A percentile compares a stretch with the other conserved stretches of the same genome.
Evolutionary conservation across 2,329 filamentous ascomycete genomes (phyloP).

Genomic region (Arthrobotrys iridis): DNA sequence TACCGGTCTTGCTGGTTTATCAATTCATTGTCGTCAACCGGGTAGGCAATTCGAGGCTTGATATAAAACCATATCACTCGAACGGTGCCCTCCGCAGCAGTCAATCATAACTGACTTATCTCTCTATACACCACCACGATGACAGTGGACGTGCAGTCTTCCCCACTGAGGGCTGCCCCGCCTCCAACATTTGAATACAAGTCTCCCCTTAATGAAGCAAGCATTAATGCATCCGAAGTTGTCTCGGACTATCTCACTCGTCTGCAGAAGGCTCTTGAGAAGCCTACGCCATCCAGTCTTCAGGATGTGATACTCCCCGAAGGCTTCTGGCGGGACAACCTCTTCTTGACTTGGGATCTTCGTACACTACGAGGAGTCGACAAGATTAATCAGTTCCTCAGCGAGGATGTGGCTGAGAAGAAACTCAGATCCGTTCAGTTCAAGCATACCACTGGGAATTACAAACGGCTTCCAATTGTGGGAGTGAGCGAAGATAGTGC

Average conservation of each 20-base stretch:
- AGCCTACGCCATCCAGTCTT: conserved; percentile 20
- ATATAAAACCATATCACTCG: neutral
- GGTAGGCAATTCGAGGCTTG: too few species aligned
- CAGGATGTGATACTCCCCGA: conserved; percentile 55
- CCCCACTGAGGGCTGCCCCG: conserved; percentile 21
- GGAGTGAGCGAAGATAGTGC: conserved; percentile 1
- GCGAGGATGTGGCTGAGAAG: neutral
- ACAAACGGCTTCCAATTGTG: conserved; percentile 33
- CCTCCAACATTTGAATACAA: conserved; percentile 32
- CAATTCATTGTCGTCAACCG: too few species aligned
- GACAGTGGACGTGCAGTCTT: conserved; percentile 18
- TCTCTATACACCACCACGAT: neutral
- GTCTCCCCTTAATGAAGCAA: conserved; percentile 12
- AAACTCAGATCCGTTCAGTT: conserved; percentile 28
- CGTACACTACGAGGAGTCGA: conserved; percentile 65
- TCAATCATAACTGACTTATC: neutral
- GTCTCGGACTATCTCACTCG: conserved; percentile 32
- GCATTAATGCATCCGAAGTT: conserved; percentile 25
- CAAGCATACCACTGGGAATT: conserved; percentile 9
- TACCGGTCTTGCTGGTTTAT: neutral
- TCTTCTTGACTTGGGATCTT: conserved; percentile 69
- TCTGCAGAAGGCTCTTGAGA: conserved; percentile 27
- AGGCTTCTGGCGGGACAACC: conserved; percentile 70
- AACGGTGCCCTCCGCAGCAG: neutral
- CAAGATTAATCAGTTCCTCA: conserved; percentile 59